A percentile compares a stretch with the other conserved stretches of the same genome.
Evolutionary conservation across 768 basidiomycete genomes (phyloP).

Genomic region (Pholiota conissans): DNA sequence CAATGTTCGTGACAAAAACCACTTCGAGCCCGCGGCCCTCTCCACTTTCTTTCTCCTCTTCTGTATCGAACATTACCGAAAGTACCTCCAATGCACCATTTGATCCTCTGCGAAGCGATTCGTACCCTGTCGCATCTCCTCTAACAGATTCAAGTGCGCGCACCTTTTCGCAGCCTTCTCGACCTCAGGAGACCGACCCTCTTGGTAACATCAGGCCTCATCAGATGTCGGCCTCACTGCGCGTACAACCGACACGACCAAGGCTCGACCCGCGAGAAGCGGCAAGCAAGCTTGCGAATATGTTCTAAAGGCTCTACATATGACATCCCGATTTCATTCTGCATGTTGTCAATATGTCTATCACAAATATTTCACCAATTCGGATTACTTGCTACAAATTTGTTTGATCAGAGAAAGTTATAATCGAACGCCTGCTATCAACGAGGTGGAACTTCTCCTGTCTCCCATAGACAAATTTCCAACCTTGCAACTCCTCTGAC

Average conservation of each 20-base stretch:
- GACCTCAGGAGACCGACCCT: slow-evolving; percentile 52
- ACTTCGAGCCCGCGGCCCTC: slow-evolving; percentile 35
- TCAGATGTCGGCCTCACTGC: slow-evolving; percentile 72
- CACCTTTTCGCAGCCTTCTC: slow-evolving; percentile 19
- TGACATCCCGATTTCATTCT: background rate
- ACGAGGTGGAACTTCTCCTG: slow-evolving; percentile 50
- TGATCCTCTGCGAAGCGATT: slow-evolving; percentile 39
- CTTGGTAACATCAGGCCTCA: slow-evolving; percentile 61
- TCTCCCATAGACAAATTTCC: slow-evolving; percentile 50
- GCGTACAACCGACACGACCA: slow-evolving; percentile 68
- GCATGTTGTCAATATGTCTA: background rate
- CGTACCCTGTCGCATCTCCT: slow-evolving; percentile 32
- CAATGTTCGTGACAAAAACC: slow-evolving; percentile 68
- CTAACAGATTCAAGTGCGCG: slow-evolving; percentile 24
- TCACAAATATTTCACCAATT: background rate
- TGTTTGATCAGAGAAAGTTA: slow-evolving; percentile 22
- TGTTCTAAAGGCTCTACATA: slow-evolving; percentile 51
- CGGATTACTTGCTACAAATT: background rate
- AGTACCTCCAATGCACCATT: slow-evolving; percentile 21
- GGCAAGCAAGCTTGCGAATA: slow-evolving; percentile 88
- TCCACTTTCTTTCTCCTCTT: slow-evolving; percentile 33
- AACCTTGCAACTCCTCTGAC: slow-evolving; percentile 34
- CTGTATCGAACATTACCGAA: slow-evolving; percentile 27
- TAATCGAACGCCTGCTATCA: slow-evolving; percentile 19
- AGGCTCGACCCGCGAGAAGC: slow-evolving; percentile 84